A percentile compares a stretch with the other conserved stretches of the same genome.
Conservation (phyloP, 352 stramenopile species). For the Phytophthora litchii region DNA sequence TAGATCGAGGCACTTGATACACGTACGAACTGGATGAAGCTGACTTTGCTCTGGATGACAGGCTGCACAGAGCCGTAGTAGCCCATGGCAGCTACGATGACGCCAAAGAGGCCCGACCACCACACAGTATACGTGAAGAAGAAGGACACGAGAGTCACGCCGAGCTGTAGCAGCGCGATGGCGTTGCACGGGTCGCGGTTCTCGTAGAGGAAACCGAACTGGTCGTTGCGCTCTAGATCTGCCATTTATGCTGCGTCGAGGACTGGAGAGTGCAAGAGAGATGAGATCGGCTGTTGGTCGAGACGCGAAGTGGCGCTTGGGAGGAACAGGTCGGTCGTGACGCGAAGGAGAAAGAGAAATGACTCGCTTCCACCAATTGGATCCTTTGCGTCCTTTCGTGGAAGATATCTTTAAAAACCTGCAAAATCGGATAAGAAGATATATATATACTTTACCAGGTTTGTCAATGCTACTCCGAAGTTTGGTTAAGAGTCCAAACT, state of each 20-base stretch:
- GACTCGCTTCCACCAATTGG: constrained; percentile 22
- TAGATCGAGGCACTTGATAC: neutral
- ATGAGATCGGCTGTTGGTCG: no score
- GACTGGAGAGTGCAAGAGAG: neutral
- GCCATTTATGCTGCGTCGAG: constrained; percentile 43
- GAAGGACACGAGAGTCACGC: constrained; percentile 71
- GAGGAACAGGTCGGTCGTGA: neutral
- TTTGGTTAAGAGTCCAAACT: no score
- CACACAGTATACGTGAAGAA: constrained; percentile 85
- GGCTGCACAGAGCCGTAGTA: constrained; percentile 85
- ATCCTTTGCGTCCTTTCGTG: constrained; percentile 28
- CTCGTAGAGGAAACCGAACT: constrained; percentile 86
- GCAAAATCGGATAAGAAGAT: neutral
- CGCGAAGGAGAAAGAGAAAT: constrained; percentile 18
- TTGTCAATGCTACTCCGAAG: no score
- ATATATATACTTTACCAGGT: no score
- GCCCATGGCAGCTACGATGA: constrained; percentile 80
- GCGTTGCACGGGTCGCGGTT: constrained; percentile 85
- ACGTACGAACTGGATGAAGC: constrained; percentile 88
- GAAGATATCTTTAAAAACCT: constrained; percentile 22
- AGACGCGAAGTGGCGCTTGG: neutral
- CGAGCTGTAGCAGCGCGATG: constrained; percentile 78
- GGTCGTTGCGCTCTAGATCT: constrained; percentile 70
- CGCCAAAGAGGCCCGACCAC: constrained; percentile 78
- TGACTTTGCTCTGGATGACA: constrained; percentile 89